Conservation (phyloP, 2,329 filamentous ascomycete species). For the Ascocoryne sarcoides region DNA sequence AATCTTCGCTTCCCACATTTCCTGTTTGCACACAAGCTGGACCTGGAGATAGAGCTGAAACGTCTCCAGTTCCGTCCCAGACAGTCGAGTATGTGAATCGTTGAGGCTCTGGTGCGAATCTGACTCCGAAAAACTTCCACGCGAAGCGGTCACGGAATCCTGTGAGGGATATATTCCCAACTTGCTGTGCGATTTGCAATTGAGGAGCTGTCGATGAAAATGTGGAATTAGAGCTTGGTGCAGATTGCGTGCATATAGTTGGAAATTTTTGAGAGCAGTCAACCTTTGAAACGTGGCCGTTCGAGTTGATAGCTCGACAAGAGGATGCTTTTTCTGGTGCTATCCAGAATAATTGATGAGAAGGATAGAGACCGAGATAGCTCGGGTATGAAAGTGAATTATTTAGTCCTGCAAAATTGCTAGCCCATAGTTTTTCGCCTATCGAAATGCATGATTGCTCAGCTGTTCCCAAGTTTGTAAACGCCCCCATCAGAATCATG, state of each 20-base stretch:
- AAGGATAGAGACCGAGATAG: constrained; percentile 1
- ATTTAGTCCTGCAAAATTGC: constrained; percentile 6
- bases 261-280: constrained; percentile 29
- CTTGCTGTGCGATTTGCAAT: constrained; percentile 29
- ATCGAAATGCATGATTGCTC: neutral
- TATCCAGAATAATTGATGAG: constrained; percentile 8
- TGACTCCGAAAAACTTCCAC: constrained; percentile 27
- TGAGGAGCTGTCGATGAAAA: constrained; percentile 29
- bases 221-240: constrained; percentile 22
- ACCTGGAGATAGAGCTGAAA: constrained; percentile 35
- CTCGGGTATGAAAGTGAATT: constrained; percentile 8
- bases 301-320: constrained; percentile 1
- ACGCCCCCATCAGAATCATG: neutral
- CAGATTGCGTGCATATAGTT: constrained; percentile 38
- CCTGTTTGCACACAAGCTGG: constrained; percentile 34
- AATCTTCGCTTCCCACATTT: constrained; percentile 36
- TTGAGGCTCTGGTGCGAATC: constrained; percentile 8
- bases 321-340: neutral
- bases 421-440: constrained; percentile 5
- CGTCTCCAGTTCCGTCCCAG: constrained; percentile 35
- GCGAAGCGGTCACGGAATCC: constrained; percentile 43
- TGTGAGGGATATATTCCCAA: constrained; percentile 33
- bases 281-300: neutral
- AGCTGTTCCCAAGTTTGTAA: neutral
- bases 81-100: constrained; percentile 31